Evolutionary conservation across 805 yeast genomes (phyloP), one percentile per base, ranked within the genome.

Genomic region (Barnettozyma sp.): DNA sequence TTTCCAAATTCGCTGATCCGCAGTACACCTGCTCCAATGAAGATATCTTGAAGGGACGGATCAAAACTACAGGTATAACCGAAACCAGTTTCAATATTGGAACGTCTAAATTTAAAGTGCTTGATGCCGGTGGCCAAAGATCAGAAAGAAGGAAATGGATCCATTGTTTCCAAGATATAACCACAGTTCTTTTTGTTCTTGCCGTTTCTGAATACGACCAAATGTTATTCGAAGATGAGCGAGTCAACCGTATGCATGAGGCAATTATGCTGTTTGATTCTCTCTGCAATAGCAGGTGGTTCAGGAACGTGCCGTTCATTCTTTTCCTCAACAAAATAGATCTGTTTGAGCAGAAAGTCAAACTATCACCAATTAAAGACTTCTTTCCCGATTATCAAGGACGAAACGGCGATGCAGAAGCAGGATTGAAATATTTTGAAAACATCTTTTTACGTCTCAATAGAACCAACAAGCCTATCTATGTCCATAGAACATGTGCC

Each of bases 71-170:
- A 0, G 98, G 98, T 4, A 86, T 92, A 35, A 82, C 94, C 1
- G 95, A 90, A 56, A 82, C 92, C 6, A 72, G 68, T 36, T 88
- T 92, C 61, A 67, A 68, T 38, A 75, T 90, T 42, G 74, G 76
- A 8, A 68, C 75, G 3, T 70, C 76, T 31, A 73, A 68, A 44
- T 79, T 88, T 55, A 78, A 76, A 50, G 84, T 92, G 27, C 63
- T 87, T 29, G 98, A 92, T 66, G 97, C 96, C 4, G 98, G 98
- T 35, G 98, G 98, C 2, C 97, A 88, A 61, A 64, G 96, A 42
- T 76, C 85, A 15, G 97, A 88, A 56, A 70, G 97, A 42, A 76
- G 81, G 48, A 88, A 88, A 56, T 88, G 97, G 97, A 83, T 88
- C 43, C 95, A 87, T 54, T 85, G 94, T 53, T 88, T 88, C 59